Evolutionary conservation across 2,329 filamentous ascomycete genomes (phyloP), one percentile per base, ranked within the genome.

Genomic region (Sclerotinia minor): DNA sequence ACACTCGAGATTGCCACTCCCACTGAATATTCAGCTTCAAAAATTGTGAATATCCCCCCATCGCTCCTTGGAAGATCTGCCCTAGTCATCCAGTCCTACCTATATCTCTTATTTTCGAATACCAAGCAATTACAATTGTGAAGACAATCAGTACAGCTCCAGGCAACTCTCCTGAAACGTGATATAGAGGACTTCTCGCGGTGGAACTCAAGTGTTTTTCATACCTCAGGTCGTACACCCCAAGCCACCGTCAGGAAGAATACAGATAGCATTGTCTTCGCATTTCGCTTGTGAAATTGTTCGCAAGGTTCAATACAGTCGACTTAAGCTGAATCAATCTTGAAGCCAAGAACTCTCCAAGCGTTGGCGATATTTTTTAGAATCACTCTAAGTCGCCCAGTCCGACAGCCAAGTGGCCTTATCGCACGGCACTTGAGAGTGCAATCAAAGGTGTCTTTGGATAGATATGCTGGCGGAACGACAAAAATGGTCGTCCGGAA

Each of bases 331-430:
- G 6, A 45, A 60, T 26, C 19, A 19, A 11, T 32, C 26, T 47
- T 60, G 57, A n/a, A 32, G 41, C 57, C 41, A 32, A 47, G 41
- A 47, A 32, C 26, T 21, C 24, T 21, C 6, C 29, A 32, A 53
- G 26, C 26, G 32, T 11, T 7, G 57, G 41, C 19, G 26, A 60
- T 7, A n/a, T 32, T 47, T 32, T 24, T 32, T 5, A 29, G 29
- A n/a, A 32, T 47, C 15, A n/a, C 13, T 49, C 3, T 7, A 24
- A 9, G n/a, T 61, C 49, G n/a, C 24, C 13, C 29, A 44, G n/a
- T 24, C 58, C 15, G 21, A 35, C 44, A 26, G 58, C 58, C 58
- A 32, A 60, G 26, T 60, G 11, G 26, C 44, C 32, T 44, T 60
- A 47, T 44, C 41, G 29, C 57, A 17, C 41, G 26, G 57, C 21